Percentiles rank a stretch among this genome's conserved stretches.
Conservation (phyloP, 163 green algal genomes). For the Coccomyxa subellipsoidea region DNA sequence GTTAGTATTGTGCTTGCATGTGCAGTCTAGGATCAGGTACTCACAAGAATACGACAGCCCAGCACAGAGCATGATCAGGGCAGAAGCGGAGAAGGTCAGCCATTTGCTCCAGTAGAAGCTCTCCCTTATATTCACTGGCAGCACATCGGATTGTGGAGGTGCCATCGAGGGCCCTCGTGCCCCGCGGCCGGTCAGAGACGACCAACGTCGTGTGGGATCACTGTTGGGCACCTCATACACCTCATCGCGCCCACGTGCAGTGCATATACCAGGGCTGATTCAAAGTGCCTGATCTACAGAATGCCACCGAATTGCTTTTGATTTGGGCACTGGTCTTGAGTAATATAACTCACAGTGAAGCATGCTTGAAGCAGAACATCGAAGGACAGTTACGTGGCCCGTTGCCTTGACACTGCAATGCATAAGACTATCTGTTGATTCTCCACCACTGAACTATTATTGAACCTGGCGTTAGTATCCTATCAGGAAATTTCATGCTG, state of each 20-base stretch:
- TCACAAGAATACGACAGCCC: constrained; percentile 9
- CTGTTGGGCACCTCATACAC: background rate
- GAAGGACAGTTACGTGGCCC: too few species aligned
- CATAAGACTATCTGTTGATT: too few species aligned
- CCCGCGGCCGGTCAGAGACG: background rate
- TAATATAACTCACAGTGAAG: too few species aligned
- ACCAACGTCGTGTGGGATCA: background rate
- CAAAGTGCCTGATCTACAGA: too few species aligned
- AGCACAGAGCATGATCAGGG: constrained; percentile 8
- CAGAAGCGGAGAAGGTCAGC: constrained; percentile 13
- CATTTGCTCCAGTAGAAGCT: constrained; percentile 24
- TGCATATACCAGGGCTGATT: too few species aligned
- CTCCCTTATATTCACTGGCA: background rate
- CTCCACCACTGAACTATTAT: too few species aligned
- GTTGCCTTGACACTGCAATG: too few species aligned
- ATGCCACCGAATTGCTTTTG: too few species aligned
- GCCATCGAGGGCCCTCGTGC: background rate
- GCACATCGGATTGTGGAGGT: background rate
- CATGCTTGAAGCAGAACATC: too few species aligned
- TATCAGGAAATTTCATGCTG: background rate
- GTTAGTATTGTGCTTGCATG: background rate
- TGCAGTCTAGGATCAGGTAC: background rate
- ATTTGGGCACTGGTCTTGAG: too few species aligned
- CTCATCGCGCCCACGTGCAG: too few species aligned
- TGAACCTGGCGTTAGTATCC: too few species aligned